Evolutionary conservation across 192 early-diverging fungal genomes (phyloP).

Genomic region (Coemansia sp.): DNA sequence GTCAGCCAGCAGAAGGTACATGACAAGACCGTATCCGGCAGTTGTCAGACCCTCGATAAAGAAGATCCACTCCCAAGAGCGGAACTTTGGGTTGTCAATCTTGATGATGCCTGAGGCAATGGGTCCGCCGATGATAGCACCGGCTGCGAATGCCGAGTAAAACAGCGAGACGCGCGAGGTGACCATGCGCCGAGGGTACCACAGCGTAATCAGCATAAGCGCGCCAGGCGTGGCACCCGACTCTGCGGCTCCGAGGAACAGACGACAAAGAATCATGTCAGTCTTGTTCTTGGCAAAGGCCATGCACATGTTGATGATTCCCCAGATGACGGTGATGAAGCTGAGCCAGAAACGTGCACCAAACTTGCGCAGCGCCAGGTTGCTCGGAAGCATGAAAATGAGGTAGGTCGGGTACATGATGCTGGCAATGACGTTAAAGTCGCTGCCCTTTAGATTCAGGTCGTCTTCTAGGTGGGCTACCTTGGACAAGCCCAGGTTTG

Average conservation of each 20-base stretch:
- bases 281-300: conserved; percentile 46
- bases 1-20: conserved; percentile 35
- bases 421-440: conserved; percentile 44
- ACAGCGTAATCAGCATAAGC: conserved; percentile 42
- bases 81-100: conserved; percentile 30
- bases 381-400: conserved; percentile 43
- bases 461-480: conserved; percentile 33
- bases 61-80: conserved; percentile 47
- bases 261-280: conserved; percentile 34
- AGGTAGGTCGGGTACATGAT: conserved; percentile 49
- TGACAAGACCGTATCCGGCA: conserved; percentile 28
- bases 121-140: conserved; percentile 39
- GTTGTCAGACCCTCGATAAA: conserved; percentile 44
- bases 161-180: conserved; percentile 40
- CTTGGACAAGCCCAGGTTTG: conserved; percentile 39
- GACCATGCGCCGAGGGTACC: conserved; percentile 49
- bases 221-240: conserved; percentile 43
- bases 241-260: conserved; percentile 48
- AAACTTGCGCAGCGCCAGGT: conserved; percentile 42
- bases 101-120: conserved; percentile 44
- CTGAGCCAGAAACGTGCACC: conserved; percentile 47
- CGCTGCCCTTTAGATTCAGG: conserved; percentile 27
- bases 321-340: conserved; percentile 46
- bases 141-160: conserved; percentile 40
- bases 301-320: conserved; percentile 50